Percentiles rank a stretch among this genome's conserved stretches.
Conservation (phyloP, 2,329 filamentous ascomycete genomes). For the Pseudogymnoascus pannorum region DNA sequence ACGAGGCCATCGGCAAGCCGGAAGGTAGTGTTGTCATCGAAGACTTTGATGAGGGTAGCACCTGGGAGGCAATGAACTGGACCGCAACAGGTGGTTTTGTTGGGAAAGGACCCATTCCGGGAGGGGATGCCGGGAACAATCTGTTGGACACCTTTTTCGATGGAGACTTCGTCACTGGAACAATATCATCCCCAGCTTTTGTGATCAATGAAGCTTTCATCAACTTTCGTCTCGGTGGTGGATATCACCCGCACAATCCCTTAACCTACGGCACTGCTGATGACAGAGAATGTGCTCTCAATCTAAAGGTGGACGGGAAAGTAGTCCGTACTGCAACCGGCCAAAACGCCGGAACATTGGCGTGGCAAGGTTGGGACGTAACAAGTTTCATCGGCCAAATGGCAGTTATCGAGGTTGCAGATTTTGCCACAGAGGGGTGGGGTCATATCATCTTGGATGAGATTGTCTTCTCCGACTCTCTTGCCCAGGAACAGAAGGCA, state of each 20-base stretch:
- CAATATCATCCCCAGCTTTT: neutral
- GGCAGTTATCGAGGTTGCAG: neutral
- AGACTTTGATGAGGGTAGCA: neutral
- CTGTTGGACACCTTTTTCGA: slow-evolving; percentile 33
- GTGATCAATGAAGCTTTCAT: neutral
- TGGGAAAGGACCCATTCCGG: neutral
- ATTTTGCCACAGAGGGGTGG: neutral
- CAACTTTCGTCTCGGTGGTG: neutral
- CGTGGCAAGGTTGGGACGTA: neutral
- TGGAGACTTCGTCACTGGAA: slow-evolving; percentile 36
- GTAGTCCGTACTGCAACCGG: neutral
- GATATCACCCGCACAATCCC: neutral
- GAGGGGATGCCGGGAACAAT: neutral
- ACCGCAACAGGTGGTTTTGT: slow-evolving; percentile 19
- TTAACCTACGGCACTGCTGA: neutral
- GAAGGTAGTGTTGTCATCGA: neutral
- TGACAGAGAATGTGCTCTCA: neutral
- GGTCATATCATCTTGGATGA: slow-evolving; percentile 39
- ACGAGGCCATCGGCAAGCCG: neutral
- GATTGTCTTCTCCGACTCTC: slow-evolving; percentile 41
- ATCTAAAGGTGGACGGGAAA: neutral
- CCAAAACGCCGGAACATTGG: neutral
- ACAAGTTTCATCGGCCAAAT: neutral
- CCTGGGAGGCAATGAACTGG: slow-evolving; percentile 19
- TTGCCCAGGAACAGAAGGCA: neutral